Evolutionary conservation across 2,329 filamentous ascomycete species (phyloP), one percentile per base, ranked within the genome.

Genomic region (Paraphaeosphaeria sporulosa): DNA sequence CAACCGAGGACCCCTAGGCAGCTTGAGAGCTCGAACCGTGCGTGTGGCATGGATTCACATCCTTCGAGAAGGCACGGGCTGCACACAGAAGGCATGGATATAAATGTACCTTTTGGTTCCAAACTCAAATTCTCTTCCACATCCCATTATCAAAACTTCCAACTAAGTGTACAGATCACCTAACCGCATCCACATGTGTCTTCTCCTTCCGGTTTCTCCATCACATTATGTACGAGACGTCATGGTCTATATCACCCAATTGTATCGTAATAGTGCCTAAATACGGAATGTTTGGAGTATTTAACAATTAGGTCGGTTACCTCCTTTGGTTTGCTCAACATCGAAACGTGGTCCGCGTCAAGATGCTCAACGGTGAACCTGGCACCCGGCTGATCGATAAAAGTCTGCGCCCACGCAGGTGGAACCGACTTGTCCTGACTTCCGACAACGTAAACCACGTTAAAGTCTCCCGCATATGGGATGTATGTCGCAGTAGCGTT

Each of bases 401-500:
- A 70, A 5, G 27, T 63, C 60, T 67, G 19, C 47, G 64, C 62
- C 43, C 62, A 57, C 7, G 57, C 60, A 6, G 50, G 47, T 10
- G 66, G 58, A n/a, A 74, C 48, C 9, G 64, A 52, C 25, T 67
- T 61, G 32, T 75, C 72, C 15, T 63, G 46, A n/a, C 47, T 13
- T 2, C 64, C 64, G 21, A 69, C 49, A 7, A 73, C 63, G 52
- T 71, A 74, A 30, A 66, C 30, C 12, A 60, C 62, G 40, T 62
- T 57, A 50, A 72, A 71, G 34, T 64, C 67, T 23, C 71, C 71
- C 7, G 60, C 64, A 40, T 70, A 74, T 1, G 70, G 68, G 10
- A 74, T 65, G 53, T 70, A 72, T 1, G 61, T 65, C 13, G 63
- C 65, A 0, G 60, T 68, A 2, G 68, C 69, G n/a, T 65, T 64